Evolutionary conservation across 2,329 filamentous ascomycete genomes (phyloP).

Genomic region (Penicillium corylophilum): DNA sequence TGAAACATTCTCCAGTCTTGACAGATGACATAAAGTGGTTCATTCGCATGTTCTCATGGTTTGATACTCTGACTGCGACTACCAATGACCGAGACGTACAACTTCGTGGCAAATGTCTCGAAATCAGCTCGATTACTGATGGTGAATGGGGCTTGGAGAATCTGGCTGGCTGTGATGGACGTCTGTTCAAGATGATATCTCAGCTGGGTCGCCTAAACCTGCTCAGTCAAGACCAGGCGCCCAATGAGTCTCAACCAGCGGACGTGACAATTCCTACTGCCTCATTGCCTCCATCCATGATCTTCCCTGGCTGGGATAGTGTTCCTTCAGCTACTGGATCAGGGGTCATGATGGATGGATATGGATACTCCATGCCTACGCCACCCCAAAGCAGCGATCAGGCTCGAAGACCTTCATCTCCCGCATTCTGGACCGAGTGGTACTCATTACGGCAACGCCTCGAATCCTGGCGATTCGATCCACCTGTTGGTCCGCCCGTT

Average conservation of each 20-base stretch:
- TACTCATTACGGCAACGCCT: conserved; percentile 72
- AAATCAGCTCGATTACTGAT: conserved; percentile 62
- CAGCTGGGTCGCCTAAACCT: conserved; percentile 82
- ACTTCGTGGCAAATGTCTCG: conserved; percentile 62
- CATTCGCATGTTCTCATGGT: conserved; percentile 89
- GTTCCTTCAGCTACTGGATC: conserved; percentile 28
- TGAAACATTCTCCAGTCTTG: conserved; percentile 58
- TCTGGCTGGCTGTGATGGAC: conserved; percentile 80
- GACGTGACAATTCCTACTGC: conserved; percentile 27
- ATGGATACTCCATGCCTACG: conserved; percentile 34
- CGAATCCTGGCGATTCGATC: conserved; percentile 76
- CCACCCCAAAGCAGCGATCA: conserved; percentile 22
- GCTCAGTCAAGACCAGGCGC: conserved; percentile 66
- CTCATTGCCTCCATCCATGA: conserved; percentile 36
- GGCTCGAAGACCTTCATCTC: conserved; percentile 22
- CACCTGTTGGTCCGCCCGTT: conserved; percentile 53
- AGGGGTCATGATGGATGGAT: conserved; percentile 36
- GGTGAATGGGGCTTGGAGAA: conserved; percentile 78
- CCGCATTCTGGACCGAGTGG: conserved; percentile 81
- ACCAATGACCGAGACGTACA: conserved; percentile 91
- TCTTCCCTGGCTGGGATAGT: conserved; percentile 26
- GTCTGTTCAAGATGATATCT: conserved; percentile 81
- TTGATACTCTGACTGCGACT: conserved; percentile 87
- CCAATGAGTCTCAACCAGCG: conserved; percentile 24
- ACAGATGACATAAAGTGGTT: conserved; percentile 76